phyloP scores from a whole-genome alignment of 1,139 yeast species.

The Hanseniaspora sp. region DNA sequence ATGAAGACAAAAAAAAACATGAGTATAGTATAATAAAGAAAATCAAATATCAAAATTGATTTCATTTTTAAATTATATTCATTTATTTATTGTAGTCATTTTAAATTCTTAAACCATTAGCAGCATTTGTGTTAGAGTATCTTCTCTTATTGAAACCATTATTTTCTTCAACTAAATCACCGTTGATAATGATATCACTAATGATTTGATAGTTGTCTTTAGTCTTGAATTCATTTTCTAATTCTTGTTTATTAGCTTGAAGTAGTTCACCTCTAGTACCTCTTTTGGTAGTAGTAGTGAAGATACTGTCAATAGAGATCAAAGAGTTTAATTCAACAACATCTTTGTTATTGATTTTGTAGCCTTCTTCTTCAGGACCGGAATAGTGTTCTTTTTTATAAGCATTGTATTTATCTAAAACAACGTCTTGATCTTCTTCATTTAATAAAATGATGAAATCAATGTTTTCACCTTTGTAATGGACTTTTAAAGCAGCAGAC shows the following conservation, averaged over 20 bases:
- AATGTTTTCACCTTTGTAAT: conserved; percentile 9
- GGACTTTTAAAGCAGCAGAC: conserved; percentile 4
- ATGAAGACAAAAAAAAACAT: too few relatives aligned
- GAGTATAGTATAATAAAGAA: too few relatives aligned
- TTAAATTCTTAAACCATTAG: conserved; percentile 1
- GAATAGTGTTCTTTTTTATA: not conserved
- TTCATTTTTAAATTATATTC: too few relatives aligned
- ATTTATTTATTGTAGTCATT: not conserved
- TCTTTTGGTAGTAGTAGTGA: conserved; percentile 11
- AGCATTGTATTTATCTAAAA: not conserved
- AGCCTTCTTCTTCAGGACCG: not conserved
- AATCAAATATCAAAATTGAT: too few relatives aligned
- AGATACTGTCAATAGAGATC: conserved; percentile 7
- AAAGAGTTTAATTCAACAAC: conserved; percentile 4
- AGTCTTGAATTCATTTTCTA: conserved; percentile 13
- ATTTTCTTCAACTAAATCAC: conserved; percentile 2
- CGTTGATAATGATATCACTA: conserved; percentile 5
- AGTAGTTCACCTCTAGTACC: conserved; percentile 14
- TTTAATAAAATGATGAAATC: conserved; percentile 11
- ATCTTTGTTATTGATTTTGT: not conserved
- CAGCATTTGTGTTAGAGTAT: conserved; percentile 10
- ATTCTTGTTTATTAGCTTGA: conserved; percentile 12
- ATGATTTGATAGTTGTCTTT: not conserved
- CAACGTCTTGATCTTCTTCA: not conserved
- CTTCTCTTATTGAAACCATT: conserved; percentile 11